A percentile compares a stretch with the other conserved stretches of the same genome.
These are phyloP conservation scores for Phellopilus nigrolimitatus DNA, from an alignment of 1,284 basidiomycete genomes.

Conservation along the genomic window DNA sequence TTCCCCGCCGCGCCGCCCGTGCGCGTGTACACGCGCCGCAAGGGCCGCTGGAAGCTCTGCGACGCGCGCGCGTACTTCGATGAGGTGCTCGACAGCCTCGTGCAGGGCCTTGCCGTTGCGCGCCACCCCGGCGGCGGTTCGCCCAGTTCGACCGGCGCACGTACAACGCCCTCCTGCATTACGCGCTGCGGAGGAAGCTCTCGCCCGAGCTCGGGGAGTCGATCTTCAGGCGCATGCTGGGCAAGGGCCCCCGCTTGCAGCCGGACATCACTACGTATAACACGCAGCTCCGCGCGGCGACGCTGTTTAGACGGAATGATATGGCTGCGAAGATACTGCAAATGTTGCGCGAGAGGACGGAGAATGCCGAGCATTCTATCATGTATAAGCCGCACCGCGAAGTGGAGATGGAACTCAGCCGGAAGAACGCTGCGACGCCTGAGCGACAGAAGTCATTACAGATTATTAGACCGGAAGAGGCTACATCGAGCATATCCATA, in stretches of 20 bases:
- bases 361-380: neutral
- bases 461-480: neutral
- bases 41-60: constrained; percentile 30
- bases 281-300: constrained; percentile 50
- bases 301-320: constrained; percentile 45
- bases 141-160: constrained; percentile 39
- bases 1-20: constrained; percentile 41
- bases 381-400: neutral
- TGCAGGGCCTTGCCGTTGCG: constrained; percentile 24
- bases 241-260: constrained; percentile 34
- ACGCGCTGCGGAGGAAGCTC: constrained; percentile 55
- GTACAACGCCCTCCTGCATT: constrained; percentile 63
- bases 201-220: constrained; percentile 42
- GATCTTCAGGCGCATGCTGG: constrained; percentile 53
- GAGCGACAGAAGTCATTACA: neutral
- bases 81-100: constrained; percentile 45
- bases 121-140: too few species aligned
- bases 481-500: too few species aligned
- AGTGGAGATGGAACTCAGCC: neutral
- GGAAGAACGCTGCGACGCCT: neutral
- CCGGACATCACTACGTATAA: constrained; percentile 51
- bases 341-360: constrained; percentile 1
- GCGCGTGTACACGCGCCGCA: constrained; percentile 39
- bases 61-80: constrained; percentile 57
- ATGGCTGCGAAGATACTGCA: constrained; percentile 35